Base-by-base conservation (phyloP, 192 early-diverging fungal genomes). In the Coemansia sp. region DNA sequence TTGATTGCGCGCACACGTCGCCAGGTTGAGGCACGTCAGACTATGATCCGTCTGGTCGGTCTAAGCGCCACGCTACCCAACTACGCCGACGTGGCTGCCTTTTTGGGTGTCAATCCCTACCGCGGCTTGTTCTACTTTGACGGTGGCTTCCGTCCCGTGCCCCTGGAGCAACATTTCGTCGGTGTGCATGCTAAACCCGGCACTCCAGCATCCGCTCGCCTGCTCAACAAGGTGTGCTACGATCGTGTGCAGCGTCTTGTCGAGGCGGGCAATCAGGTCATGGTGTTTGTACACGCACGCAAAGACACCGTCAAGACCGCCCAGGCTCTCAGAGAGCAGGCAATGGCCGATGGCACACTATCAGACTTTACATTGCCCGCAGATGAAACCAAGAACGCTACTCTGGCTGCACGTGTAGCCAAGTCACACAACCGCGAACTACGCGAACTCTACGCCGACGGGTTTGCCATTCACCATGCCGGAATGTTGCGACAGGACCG, bases 221-320 rank as follows among this genome's bases (percentile, higher is more conserved):
- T 87, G 37, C 81, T 97, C 74, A 89, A 99, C 59, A 70, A 79
- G 13, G 79, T 86, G 25, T 92, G 91, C 67, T 99, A 93, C 67
- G 87, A 93, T 23, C 90, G 92, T 50, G 85, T 85, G 18, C 61
- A 66, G 18, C 74, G 79, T 15, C 68, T 90, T 10, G 85, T 99
- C 30, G 78, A 81, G 0, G 82, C 87, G 20, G 91, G 89, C 0
- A 86, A 93, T 67, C 97, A 99, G 68, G 94, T 99, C 20, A 97
- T 99, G 94, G 92, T 99, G 5, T 99, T 99, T 83, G 97, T 99
- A 27, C 95, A 99, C 55, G 83, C 97, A 4, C 86, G 95, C 35
- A 98, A 98, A 60, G 97, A 97, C 46, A 98, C 97, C 5, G 95
- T 93, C n/a, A 90, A 88, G 53, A 96, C 93, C 0, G 94, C 94